Evolutionary conservation across 371 early-diverging fungal genomes (phyloP).

Genomic region (Lichtheimia corymbifera): DNA sequence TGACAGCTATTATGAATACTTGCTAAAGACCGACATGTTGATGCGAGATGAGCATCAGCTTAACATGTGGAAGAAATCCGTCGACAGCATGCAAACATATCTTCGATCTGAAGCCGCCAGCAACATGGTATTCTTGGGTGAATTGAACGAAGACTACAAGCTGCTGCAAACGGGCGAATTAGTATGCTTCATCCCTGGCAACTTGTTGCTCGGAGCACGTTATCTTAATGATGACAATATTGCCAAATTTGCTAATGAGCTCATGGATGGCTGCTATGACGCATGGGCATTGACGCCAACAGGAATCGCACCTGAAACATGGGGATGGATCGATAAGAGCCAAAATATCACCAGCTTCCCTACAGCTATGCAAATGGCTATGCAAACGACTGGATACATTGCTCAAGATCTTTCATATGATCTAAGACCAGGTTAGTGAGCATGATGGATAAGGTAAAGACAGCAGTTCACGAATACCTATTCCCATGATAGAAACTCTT

Average conservation of each 20-base stretch:
- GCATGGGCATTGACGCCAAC: conserved; percentile 41
- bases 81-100: conserved; percentile 45
- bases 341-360: conserved; percentile 27
- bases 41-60: conserved; percentile 46
- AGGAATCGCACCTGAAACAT: conserved; percentile 46
- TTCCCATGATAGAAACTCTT: conserved; percentile 3
- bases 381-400: conserved; percentile 28
- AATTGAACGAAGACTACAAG: conserved; percentile 29
- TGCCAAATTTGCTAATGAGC: conserved; percentile 28
- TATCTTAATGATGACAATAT: conserved; percentile 27
- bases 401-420: conserved; percentile 21
- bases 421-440: conserved; percentile 20
- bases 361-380: conserved; percentile 23
- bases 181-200: conserved; percentile 50
- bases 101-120: conserved; percentile 39
- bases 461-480: background rate
- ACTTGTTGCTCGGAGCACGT: conserved; percentile 40
- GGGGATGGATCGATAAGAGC: conserved; percentile 43
- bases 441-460: background rate
- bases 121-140: conserved; percentile 39
- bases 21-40: conserved; percentile 69
- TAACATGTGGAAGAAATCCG: conserved; percentile 44
- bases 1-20: conserved; percentile 91
- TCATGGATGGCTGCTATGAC: conserved; percentile 44
- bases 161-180: conserved; percentile 40